phyloP scores from a whole-genome alignment of 306 rosid genomes.

The Vachellia collinsii region DNA sequence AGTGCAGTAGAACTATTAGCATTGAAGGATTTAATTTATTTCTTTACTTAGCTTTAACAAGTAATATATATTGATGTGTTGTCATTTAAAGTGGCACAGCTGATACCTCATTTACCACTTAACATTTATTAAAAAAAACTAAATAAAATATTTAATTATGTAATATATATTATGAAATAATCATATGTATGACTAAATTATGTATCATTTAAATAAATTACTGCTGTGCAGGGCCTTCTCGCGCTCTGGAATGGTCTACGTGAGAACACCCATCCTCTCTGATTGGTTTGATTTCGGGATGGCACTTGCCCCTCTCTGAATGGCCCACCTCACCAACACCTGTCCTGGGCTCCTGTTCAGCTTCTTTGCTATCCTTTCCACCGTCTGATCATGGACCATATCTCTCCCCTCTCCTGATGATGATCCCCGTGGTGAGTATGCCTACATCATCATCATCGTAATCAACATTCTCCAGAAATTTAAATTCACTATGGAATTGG shows the following conservation, averaged over 20 bases:
- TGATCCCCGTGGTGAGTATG: constrained; percentile 60
- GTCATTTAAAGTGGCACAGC: too few species aligned
- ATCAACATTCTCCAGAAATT: neutral
- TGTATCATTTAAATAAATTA: too few species aligned
- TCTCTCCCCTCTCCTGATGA: constrained; percentile 43
- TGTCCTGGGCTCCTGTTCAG: constrained; percentile 58
- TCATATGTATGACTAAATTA: too few species aligned
- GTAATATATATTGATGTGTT: too few species aligned
- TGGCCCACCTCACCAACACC: constrained; percentile 58
- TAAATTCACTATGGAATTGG: neutral
- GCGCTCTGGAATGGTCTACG: constrained; percentile 50
- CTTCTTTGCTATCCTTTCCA: constrained; percentile 54
- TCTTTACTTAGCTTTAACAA: too few species aligned
- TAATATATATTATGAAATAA: too few species aligned
- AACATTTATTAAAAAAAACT: too few species aligned
- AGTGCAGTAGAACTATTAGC: too few species aligned
- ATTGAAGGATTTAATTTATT: too few species aligned
- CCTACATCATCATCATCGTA: constrained; percentile 49
- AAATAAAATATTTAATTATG: too few species aligned
- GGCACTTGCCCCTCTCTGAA: constrained; percentile 60
- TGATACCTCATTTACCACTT: too few species aligned
- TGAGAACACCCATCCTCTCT: constrained; percentile 50
- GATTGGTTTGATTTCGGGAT: constrained; percentile 57
- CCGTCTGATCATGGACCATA: constrained; percentile 50
- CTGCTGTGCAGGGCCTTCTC: constrained; percentile 48